Conservation (phyloP, 176 grass and related monocot species). For the Microstegium vimineum region DNA sequence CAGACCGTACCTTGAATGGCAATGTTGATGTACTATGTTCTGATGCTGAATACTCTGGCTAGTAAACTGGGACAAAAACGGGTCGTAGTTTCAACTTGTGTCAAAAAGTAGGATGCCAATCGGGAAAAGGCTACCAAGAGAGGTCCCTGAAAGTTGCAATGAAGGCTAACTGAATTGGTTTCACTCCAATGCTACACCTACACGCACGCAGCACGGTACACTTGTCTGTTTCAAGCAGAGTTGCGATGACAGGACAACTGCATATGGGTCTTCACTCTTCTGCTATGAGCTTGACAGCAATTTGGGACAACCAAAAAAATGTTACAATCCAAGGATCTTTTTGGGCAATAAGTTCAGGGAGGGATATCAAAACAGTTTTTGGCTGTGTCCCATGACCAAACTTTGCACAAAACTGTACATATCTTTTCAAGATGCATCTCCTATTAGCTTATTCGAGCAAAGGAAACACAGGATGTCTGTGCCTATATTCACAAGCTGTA, state of each 20-base stretch:
- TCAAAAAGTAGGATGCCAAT: background rate
- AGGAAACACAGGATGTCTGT: background rate
- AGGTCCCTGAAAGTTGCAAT: background rate
- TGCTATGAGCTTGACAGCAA: too few relatives aligned
- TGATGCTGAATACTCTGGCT: background rate
- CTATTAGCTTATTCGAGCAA: background rate
- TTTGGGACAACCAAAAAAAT: background rate
- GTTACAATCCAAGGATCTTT: background rate
- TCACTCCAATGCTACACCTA: background rate
- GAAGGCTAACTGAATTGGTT: background rate
- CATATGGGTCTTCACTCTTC: too few relatives aligned
- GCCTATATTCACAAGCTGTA: background rate
- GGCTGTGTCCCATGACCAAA: background rate
- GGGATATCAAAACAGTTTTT: background rate
- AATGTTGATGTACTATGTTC: background rate
- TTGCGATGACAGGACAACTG: background rate
- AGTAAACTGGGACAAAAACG: background rate
- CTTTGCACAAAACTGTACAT: background rate
- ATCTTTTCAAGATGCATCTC: background rate
- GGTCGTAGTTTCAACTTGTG: background rate
- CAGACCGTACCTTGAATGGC: too few relatives aligned
- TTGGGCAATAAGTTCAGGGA: background rate
- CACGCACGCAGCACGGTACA: background rate
- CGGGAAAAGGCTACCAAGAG: background rate
- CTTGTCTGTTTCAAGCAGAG: background rate